Evolutionary conservation across 2,329 filamentous ascomycete genomes (phyloP).

Genomic region (Tolypocladium album): DNA sequence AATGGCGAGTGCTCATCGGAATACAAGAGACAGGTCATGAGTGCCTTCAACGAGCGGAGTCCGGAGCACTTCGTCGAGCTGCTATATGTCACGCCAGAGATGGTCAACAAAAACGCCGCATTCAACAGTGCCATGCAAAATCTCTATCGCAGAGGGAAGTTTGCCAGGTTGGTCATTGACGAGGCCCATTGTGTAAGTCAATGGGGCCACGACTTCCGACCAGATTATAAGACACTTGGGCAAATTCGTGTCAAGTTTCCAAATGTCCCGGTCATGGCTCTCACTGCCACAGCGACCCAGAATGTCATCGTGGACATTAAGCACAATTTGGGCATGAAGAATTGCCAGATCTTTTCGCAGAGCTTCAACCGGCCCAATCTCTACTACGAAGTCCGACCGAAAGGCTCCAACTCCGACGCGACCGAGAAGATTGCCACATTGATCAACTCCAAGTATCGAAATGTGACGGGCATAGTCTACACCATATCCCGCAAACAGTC

Average conservation of each 20-base stretch:
- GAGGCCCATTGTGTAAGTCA: slow-evolving; percentile 99
- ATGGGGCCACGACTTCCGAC: slow-evolving; percentile 97
- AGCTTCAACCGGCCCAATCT: slow-evolving; percentile 97
- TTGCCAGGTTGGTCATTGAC: slow-evolving; percentile 90
- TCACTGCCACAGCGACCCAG: slow-evolving; percentile 90
- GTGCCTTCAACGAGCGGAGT: slow-evolving; percentile 46
- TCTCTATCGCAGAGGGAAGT: slow-evolving; percentile 58
- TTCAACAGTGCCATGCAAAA: slow-evolving; percentile 56
- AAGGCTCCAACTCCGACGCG: slow-evolving; percentile 44
- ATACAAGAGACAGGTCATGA: slow-evolving; percentile 56
- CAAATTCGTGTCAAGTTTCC: slow-evolving; percentile 61
- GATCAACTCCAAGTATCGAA: slow-evolving; percentile 59
- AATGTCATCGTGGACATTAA: slow-evolving; percentile 90
- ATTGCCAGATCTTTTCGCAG: slow-evolving; percentile 72
- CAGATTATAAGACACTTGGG: slow-evolving; percentile 85
- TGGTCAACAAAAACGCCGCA: slow-evolving; percentile 71
- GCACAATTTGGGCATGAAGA: slow-evolving; percentile 74
- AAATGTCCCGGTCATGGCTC: slow-evolving; percentile 79
- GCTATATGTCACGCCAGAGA: slow-evolving; percentile 93
- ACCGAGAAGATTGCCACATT: slow-evolving; percentile 44
- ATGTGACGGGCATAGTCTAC: slow-evolving; percentile 84
- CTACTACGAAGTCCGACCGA: slow-evolving; percentile 72
- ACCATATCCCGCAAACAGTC: slow-evolving; percentile 78
- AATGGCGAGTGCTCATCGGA: slow-evolving; percentile 62
- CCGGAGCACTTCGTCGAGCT: slow-evolving; percentile 74